Evolutionary conservation across 1,139 yeast genomes (phyloP), one percentile per base, ranked within the genome.

Genomic region (Pneumocystis sp.): DNA sequence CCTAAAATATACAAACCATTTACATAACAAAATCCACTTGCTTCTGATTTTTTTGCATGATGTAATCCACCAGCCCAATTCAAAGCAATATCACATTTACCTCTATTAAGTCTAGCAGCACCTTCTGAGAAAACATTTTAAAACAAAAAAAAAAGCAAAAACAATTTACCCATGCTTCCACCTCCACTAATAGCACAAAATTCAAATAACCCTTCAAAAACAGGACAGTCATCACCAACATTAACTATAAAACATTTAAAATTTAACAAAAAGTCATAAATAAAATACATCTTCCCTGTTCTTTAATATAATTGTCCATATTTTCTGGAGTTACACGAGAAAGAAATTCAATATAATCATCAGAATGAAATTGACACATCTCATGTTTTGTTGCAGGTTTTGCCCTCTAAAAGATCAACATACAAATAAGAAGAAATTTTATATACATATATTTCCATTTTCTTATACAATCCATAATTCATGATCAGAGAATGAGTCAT

Each of bases 301-400:
- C 97, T 74, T 90, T 90, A 71, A 89, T 85, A 75, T 90, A 91
- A 81, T 87, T 77, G 69, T 91, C 97, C 76, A 91, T 81, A 75
- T 91, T 91, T 74, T 93, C 97, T 1, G 97, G 97, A 4, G 96
- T 86, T 40, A 90, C 97, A 66, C 97, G 81, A 64, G 95, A 87
- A 70, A 93, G 79, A 74, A 93, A 93, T 76, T 93, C 97, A 70
- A 93, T 88, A 75, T 93, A 93, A 75, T 93, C 97, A 76, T 93
- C 97, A 3, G 97, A 90, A 75, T 93, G 98, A 75, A 93, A 91
- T 77, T 93, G 97, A 73, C 97, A 90, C 97, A 93, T 91, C 74
- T 93, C 98, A 76, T 91, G 97, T 74, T 90, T 88, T 40, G 98
- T 91, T 60, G 98, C 98, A 0, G 98, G 97, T 76, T 93, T 93